Evolutionary conservation across 805 yeast species (phyloP).

Genomic region (Nakazawaea pomicola): DNA sequence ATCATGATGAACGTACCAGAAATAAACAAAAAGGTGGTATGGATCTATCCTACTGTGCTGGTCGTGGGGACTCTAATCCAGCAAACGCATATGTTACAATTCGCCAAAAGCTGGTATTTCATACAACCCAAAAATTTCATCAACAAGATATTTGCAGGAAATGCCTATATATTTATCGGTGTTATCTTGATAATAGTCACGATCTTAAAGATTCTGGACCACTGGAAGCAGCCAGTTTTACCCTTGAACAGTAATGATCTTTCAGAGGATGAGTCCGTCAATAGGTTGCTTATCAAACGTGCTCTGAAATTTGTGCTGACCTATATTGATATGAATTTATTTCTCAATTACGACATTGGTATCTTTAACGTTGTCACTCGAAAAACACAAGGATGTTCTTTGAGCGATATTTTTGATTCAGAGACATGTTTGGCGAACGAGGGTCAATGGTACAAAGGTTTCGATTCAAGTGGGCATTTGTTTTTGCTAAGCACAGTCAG

Average conservation of each 20-base stretch:
- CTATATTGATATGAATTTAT: slow-evolving; percentile 3
- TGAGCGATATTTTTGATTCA: neutral
- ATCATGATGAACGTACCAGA: too few species aligned
- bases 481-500: slow-evolving; percentile 40
- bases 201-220: slow-evolving; percentile 1
- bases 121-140: slow-evolving; percentile 6
- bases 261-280: neutral
- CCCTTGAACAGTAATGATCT: slow-evolving; percentile 2
- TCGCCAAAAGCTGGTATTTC: slow-evolving; percentile 7
- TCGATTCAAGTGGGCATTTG: slow-evolving; percentile 51
- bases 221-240: neutral
- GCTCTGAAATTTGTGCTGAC: neutral
- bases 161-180: slow-evolving; percentile 8
- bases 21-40: neutral
- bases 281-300: neutral
- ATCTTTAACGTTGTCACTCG: slow-evolving; percentile 4
- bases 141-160: slow-evolving; percentile 10
- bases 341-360: slow-evolving; percentile 6
- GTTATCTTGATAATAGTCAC: slow-evolving; percentile 1
- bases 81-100: slow-evolving; percentile 4
- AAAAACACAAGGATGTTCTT: slow-evolving; percentile 6
- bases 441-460: slow-evolving; percentile 44
- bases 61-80: slow-evolving; percentile 6
- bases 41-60: slow-evolving; percentile 2
- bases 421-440: slow-evolving; percentile 9